Evolutionary conservation across 768 basidiomycete genomes (phyloP).

Genomic region (Candolleomyces aberdarensis): DNA sequence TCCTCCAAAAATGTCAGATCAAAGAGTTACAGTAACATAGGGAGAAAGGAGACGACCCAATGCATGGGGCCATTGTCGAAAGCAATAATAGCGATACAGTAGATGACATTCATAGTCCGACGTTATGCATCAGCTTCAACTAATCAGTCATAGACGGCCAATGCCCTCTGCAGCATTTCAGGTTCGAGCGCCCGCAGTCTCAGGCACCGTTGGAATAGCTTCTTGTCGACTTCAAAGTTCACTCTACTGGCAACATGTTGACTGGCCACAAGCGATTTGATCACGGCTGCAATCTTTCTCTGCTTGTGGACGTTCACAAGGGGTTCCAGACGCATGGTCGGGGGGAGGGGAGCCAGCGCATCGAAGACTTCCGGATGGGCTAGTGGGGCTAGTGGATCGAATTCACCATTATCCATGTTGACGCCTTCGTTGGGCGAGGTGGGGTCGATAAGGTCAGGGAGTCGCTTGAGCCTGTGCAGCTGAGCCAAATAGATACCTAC

Average conservation of each 20-base stretch:
- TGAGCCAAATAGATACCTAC: conserved; percentile 77
- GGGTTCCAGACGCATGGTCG: conserved; percentile 79
- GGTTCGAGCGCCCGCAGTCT: conserved; percentile 63
- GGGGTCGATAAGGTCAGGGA: conserved; percentile 83
- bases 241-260: conserved; percentile 79
- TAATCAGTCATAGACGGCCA: conserved; percentile 18
- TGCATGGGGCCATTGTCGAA: no score
- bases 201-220: conserved; percentile 72
- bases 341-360: conserved; percentile 65
- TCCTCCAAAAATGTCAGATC: no score
- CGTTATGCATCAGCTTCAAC: no score
- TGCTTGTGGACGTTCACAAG: conserved; percentile 90
- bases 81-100: no score
- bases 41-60: no score
- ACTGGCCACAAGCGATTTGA: conserved; percentile 77
- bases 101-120: no score
- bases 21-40: no score
- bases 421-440: conserved; percentile 72
- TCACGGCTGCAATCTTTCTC: conserved; percentile 73
- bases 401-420: conserved; percentile 61
- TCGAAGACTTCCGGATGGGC: conserved; percentile 80
- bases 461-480: conserved; percentile 56
- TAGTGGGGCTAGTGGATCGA: conserved; percentile 43
- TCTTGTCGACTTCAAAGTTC: conserved; percentile 69
- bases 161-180: conserved; percentile 46